Evolutionary conservation across 306 rosid species (phyloP).

Genomic region (Gillenia trifoliata): DNA sequence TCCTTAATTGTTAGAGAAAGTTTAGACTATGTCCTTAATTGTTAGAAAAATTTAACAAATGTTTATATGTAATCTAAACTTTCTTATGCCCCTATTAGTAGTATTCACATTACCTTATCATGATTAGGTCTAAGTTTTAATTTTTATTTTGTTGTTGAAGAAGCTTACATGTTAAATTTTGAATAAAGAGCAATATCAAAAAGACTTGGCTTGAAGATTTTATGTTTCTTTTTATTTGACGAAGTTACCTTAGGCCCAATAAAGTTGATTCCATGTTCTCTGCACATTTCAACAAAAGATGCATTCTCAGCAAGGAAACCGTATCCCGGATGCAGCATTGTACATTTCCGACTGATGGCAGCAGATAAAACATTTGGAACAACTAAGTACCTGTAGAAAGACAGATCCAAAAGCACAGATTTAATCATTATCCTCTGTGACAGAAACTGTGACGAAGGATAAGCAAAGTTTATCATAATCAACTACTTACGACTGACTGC

Average conservation of each 20-base stretch:
- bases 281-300: constrained; percentile 88
- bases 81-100: not conserved
- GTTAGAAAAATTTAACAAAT: too few relatives aligned
- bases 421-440: constrained; percentile 1
- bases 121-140: not conserved
- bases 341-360: constrained; percentile 70
- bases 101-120: not conserved
- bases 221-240: not conserved
- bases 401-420: constrained; percentile 5
- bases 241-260: constrained; percentile 88
- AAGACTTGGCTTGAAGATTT: not conserved
- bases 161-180: not conserved
- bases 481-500: constrained; percentile 65
- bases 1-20: not conserved
- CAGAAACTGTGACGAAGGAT: constrained; percentile 2
- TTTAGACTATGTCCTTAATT: not conserved
- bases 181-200: not conserved
- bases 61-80: not conserved
- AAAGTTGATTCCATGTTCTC: constrained; percentile 84
- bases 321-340: constrained; percentile 98
- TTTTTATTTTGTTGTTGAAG: not conserved
- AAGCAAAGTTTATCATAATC: not conserved
- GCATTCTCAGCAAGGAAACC: constrained; percentile 98
- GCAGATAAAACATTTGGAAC: constrained; percentile 87
- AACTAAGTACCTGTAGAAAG: constrained; percentile 56